Evolutionary conservation across 2,329 filamentous ascomycete species (phyloP).

Genomic region (Claviceps sorghi): DNA sequence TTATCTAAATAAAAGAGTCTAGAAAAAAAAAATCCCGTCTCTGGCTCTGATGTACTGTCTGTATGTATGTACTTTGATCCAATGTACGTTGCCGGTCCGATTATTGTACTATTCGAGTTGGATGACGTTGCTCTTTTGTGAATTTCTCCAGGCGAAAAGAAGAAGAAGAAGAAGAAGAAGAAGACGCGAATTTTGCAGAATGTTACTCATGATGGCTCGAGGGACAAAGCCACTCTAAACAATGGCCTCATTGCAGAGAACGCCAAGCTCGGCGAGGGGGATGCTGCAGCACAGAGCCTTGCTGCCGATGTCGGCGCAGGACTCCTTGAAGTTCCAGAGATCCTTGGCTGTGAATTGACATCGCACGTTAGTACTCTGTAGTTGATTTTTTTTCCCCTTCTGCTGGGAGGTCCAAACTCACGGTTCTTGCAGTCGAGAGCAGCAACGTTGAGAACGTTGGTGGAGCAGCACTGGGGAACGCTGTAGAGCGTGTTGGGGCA

Average conservation of each 20-base stretch:
- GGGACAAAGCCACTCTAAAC: not conserved
- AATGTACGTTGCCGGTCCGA: too few species aligned
- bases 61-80: too few species aligned
- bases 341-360: not conserved
- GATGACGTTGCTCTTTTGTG: too few species aligned
- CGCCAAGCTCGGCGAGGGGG: constrained; percentile 2
- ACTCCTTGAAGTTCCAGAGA: constrained; percentile 1
- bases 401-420: not conserved
- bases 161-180: not conserved
- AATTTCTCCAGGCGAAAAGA: too few species aligned
- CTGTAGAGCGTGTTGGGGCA: constrained; percentile 4
- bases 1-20: too few species aligned
- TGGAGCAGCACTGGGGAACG: constrained; percentile 5
- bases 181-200: too few species aligned
- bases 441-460: constrained; percentile 4
- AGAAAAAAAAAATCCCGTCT: too few species aligned
- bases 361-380: not conserved
- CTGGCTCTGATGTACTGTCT: too few species aligned
- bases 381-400: too few species aligned
- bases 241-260: not conserved
- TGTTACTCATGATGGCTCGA: too few species aligned
- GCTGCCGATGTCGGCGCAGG: not conserved
- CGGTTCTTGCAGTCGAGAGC: constrained; percentile 4
- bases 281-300: constrained; percentile 5
- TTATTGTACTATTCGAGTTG: too few species aligned